Evolutionary conservation across 2,329 filamentous ascomycete species (phyloP).

Genomic region (Epichloe amarillans): DNA sequence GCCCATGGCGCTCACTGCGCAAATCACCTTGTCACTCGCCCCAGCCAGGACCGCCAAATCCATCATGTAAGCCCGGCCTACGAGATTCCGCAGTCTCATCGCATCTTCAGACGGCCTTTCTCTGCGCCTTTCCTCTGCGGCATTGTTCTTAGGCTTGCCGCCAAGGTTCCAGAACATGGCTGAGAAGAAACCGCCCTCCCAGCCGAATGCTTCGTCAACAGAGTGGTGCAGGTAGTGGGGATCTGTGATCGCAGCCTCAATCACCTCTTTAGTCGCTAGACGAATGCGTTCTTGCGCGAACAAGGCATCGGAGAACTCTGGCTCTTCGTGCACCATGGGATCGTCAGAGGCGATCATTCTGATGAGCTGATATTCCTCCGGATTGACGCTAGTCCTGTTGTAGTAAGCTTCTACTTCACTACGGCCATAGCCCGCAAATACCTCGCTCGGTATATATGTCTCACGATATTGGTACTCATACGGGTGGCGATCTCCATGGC

Average conservation of each 20-base stretch:
- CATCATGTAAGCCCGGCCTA: constrained; percentile 70
- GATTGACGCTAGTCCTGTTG: constrained; percentile 27
- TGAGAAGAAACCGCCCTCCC: constrained; percentile 79
- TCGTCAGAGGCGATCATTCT: constrained; percentile 68
- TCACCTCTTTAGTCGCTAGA: constrained; percentile 50
- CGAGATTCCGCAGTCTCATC: constrained; percentile 55
- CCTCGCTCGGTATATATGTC: constrained; percentile 63
- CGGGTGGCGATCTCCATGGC: constrained; percentile 67
- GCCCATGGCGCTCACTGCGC: constrained; percentile 58
- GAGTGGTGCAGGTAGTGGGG: constrained; percentile 46
- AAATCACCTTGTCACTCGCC: constrained; percentile 58
- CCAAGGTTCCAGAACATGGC: constrained; percentile 74
- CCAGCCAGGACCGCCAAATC: constrained; percentile 62
- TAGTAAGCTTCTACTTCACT: constrained; percentile 38
- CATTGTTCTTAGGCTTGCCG: constrained; percentile 27
- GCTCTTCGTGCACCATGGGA: constrained; percentile 54
- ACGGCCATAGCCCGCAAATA: constrained; percentile 49
- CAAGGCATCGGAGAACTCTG: constrained; percentile 44
- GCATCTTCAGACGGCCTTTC: constrained; percentile 34
- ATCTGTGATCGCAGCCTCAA: constrained; percentile 27
- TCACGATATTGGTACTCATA: constrained; percentile 63
- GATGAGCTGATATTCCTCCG: constrained; percentile 29
- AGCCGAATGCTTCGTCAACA: constrained; percentile 65
- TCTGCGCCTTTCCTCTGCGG: constrained; percentile 15
- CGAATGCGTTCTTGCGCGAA: constrained; percentile 66